Base-by-base conservation (phyloP, 805 yeast species). In the Kodamaea hsintzibuensis region DNA sequence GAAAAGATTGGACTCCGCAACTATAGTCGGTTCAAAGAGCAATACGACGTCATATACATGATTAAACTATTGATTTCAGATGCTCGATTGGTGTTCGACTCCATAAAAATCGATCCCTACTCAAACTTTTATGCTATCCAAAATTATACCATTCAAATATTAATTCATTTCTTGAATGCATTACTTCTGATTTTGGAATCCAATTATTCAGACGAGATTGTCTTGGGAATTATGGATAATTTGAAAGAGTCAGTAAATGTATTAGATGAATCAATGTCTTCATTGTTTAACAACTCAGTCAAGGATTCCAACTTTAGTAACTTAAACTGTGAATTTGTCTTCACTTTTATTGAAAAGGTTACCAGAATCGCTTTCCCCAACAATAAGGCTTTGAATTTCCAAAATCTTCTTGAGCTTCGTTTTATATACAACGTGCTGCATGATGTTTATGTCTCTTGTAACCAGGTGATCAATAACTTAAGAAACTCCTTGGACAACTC, bases 1-100 rank as follows among this genome's bases (percentile, higher is more conserved):
- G 51, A 57, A 44, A 49, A 46, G 38, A 39, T 53, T 3, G 45
- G 39, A 10, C 16, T 19, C 16, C 14, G 14, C 13, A 45, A 51
- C 22, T 47, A 47, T 30, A 7, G 10, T 37, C 22, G 18, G 19
- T 35, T 25, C 38, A 47, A 47, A 33, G 19, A 12, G 7, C 22
- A 18, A 9, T 42, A 46, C 16, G 54, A 51, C 13, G 19, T 33
- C 17, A 47, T 51, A 42, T 51, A 39, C 30, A 3, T n/a, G 25
- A 47, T 42, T 17, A 51, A 47, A 19, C 22, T 40, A 13, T 25
- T 45, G 13, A 16, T 12, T 22, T 30, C 35, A 14, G 37, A 37
- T 13, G 7, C 46, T 2, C 48, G 25, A 12, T 27, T 50, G 38
- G 25, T 50, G 19, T 12, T 50, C 43, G 52, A 50, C 8, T 33